phyloP scores from a whole-genome alignment of 2,329 filamentous ascomycete genomes.

The Verruconis gallopava region DNA sequence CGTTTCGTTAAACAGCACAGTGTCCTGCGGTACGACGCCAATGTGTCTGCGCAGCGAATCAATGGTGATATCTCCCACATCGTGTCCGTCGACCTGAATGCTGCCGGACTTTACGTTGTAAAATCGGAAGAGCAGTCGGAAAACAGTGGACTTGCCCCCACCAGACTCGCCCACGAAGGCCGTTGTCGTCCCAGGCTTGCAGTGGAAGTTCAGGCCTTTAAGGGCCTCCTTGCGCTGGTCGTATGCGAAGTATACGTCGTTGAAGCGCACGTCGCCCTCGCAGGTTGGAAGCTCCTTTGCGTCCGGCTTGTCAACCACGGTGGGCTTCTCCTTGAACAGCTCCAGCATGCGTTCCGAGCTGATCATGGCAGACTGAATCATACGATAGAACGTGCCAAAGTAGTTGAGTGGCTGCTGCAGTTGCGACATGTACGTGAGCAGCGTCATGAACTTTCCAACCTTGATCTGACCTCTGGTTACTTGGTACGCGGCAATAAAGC shows the following conservation, averaged over 20 bases:
- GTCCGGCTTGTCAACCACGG: slow-evolving; percentile 64
- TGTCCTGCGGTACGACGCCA: slow-evolving; percentile 94
- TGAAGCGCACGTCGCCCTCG: slow-evolving; percentile 71
- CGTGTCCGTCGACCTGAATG: slow-evolving; percentile 72
- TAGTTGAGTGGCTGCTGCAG: slow-evolving; percentile 58
- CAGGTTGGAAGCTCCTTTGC: slow-evolving; percentile 54
- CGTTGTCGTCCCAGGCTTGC: slow-evolving; percentile 79
- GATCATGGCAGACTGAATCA: slow-evolving; percentile 93
- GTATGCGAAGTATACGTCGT: slow-evolving; percentile 83
- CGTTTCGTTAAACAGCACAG: slow-evolving; percentile 85
- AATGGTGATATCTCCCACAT: slow-evolving; percentile 79
- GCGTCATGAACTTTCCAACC: slow-evolving; percentile 55
- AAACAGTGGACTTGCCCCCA: slow-evolving; percentile 92
- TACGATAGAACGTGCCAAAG: slow-evolving; percentile 87
- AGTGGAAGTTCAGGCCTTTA: slow-evolving; percentile 72
- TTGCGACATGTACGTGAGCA: slow-evolving; percentile 63
- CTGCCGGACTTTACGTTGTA: slow-evolving; percentile 73
- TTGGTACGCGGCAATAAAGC: slow-evolving; percentile 57
- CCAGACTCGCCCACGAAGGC: slow-evolving; percentile 94
- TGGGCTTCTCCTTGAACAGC: slow-evolving; percentile 90
- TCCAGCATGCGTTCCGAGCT: slow-evolving; percentile 91
- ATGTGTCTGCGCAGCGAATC: slow-evolving; percentile 86
- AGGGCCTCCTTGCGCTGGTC: slow-evolving; percentile 76
- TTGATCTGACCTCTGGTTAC: slow-evolving; percentile 48
- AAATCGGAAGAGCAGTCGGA: slow-evolving; percentile 90